These are phyloP conservation scores for Hyphopichia burtonii DNA, from an alignment of 1,139 yeast species.

Conservation along the genomic window DNA sequence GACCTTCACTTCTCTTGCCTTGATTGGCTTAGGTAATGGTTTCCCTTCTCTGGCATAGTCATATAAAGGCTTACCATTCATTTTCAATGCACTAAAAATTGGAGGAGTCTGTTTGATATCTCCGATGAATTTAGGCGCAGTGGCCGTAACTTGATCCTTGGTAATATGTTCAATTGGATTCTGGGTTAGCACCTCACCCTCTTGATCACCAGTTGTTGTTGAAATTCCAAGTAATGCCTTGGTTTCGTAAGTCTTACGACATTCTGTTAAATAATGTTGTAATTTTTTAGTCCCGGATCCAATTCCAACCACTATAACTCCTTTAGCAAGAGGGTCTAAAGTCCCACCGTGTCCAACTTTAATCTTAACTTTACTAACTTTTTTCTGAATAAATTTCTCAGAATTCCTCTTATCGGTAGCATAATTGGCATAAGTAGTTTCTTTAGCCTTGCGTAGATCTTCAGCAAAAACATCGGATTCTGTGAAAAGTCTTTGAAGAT, in stretches of 20 bases:
- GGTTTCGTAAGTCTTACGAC: slow-evolving; percentile 77
- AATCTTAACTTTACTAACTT: slow-evolving; percentile 54
- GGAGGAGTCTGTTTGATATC: slow-evolving; percentile 90
- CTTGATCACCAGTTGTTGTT: slow-evolving; percentile 92
- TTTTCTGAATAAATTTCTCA: slow-evolving; percentile 43
- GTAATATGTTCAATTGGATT: slow-evolving; percentile 61
- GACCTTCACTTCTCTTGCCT: slow-evolving; percentile 70
- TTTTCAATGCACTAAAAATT: slow-evolving; percentile 86
- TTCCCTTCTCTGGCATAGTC: slow-evolving; percentile 91
- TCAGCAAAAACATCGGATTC: slow-evolving; percentile 56
- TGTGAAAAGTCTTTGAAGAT: slow-evolving; percentile 62
- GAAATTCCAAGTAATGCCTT: slow-evolving; percentile 84
- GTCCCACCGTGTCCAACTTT: slow-evolving; percentile 99
- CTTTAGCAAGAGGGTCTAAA: slow-evolving; percentile 90
- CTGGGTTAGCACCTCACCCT: slow-evolving; percentile 72
- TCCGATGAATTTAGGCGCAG: slow-evolving; percentile 69
- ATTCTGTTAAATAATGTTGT: slow-evolving; percentile 66
- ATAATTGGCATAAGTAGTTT: slow-evolving; percentile 31
- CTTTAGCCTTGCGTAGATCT: slow-evolving; percentile 46
- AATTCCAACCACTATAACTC: slow-evolving; percentile 87
- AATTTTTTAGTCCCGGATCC: slow-evolving; percentile 86
- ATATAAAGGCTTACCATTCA: slow-evolving; percentile 91
- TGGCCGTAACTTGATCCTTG: slow-evolving; percentile 46
- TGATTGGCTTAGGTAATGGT: slow-evolving; percentile 80
- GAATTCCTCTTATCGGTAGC: slow-evolving; percentile 49